Evolutionary conservation across 2,329 filamentous ascomycete genomes (phyloP).

Genomic region (Leptographium radiaticola): DNA sequence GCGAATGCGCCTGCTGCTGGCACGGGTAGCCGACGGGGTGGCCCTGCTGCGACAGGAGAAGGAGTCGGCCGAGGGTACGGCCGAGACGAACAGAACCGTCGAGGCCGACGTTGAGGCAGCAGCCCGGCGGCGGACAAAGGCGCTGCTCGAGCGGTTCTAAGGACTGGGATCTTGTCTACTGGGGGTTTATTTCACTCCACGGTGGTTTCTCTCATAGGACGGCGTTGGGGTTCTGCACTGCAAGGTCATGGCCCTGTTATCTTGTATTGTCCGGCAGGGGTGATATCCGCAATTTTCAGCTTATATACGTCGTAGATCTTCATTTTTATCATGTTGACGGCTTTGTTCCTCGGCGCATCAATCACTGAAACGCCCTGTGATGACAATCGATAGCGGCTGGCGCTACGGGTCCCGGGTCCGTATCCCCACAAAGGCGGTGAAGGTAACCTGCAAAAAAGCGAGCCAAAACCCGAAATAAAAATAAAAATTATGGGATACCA

Average conservation of each 20-base stretch:
- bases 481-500: not conserved
- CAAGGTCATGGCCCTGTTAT: too few relatives aligned
- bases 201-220: too few relatives aligned
- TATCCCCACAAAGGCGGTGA: not conserved
- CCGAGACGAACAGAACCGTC: constrained; percentile 7
- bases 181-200: not conserved
- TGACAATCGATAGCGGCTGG: too few relatives aligned
- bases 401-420: too few relatives aligned
- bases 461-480: not conserved
- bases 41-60: constrained; percentile 17
- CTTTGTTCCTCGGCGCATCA: too few relatives aligned
- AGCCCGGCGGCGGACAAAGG: constrained; percentile 29
- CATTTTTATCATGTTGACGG: too few relatives aligned
- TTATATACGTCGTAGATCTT: too few relatives aligned
- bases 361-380: too few relatives aligned
- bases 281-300: too few relatives aligned
- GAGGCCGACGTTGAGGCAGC: constrained; percentile 23
- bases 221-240: too few relatives aligned
- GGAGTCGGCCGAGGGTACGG: not conserved
- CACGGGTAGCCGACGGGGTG: constrained; percentile 43
- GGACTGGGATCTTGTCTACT: not conserved
- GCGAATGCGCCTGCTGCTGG: constrained; percentile 50
- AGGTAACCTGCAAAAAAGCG: not conserved
- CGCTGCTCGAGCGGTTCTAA: constrained; percentile 24
- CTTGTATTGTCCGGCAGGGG: too few relatives aligned